These are phyloP conservation scores for Pyricularia grisea DNA, from an alignment of 2,329 filamentous ascomycete genomes.

Conservation along the genomic window DNA sequence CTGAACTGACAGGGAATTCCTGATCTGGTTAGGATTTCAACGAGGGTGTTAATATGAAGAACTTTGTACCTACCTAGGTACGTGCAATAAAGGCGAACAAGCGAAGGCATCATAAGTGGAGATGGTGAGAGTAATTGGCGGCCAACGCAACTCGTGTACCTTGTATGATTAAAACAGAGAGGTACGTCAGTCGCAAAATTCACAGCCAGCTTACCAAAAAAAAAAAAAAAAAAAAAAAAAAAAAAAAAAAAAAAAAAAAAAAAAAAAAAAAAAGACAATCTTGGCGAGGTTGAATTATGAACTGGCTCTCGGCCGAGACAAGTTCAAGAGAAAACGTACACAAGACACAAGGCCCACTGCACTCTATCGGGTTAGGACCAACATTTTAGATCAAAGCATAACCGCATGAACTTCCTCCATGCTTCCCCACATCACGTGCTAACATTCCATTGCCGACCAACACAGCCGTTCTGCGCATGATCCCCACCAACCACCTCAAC, in stretches of 20 bases:
- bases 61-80: no score
- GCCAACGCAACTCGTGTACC: no score
- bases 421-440: neutral
- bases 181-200: no score
- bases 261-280: no score
- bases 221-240: no score
- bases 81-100: no score
- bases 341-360: no score
- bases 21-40: neutral
- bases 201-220: no score
- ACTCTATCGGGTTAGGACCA: neutral
- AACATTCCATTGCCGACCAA: conserved; percentile 1
- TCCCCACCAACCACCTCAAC: neutral
- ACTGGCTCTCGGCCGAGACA: neutral
- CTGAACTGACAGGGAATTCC: neutral
- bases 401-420: neutral
- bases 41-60: neutral
- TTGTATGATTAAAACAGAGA: no score
- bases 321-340: neutral
- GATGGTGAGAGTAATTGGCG: no score
- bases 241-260: no score
- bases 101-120: no score
- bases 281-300: neutral
- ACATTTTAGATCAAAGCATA: neutral
- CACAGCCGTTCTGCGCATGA: neutral